Percentiles rank a stretch among this genome's conserved stretches.
phyloP scores from a whole-genome alignment of 116 monocot genomes.

The Phalaenopsis hybrid region DNA sequence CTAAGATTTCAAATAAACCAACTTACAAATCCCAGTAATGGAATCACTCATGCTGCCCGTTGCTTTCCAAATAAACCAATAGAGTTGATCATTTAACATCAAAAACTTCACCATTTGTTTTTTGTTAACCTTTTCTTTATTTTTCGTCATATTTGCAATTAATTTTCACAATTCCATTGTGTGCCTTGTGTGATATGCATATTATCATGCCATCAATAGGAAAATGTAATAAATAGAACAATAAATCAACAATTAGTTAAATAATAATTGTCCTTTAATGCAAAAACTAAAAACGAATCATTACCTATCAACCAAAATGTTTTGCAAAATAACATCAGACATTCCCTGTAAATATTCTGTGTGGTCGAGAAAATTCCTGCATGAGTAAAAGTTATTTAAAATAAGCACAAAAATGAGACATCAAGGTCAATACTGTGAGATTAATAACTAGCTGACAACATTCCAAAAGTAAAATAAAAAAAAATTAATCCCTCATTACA shows the following conservation, averaged over 20 bases:
- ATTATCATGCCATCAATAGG: background rate
- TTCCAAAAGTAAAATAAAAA: background rate
- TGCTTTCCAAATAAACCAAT: background rate
- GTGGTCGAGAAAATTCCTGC: constrained; percentile 96
- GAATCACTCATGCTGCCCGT: too few relatives aligned
- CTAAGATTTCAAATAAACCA: background rate
- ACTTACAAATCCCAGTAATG: background rate
- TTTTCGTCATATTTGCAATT: background rate
- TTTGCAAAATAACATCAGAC: constrained; percentile 60
- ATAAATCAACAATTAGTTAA: background rate
- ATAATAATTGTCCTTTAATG: background rate
- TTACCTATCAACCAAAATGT: constrained; percentile 73
- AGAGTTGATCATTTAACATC: background rate
- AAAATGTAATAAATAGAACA: background rate
- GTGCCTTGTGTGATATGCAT: background rate
- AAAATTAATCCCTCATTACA: background rate
- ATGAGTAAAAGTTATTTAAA: constrained; percentile 1
- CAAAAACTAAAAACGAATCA: constrained; percentile 5
- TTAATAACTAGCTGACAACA: too few relatives aligned
- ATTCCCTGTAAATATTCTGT: constrained; percentile 85
- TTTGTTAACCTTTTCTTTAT: background rate
- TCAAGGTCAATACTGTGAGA: background rate
- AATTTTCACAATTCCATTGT: background rate
- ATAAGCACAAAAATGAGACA: background rate
- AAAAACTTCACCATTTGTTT: background rate